A percentile compares a stretch with the other conserved stretches of the same genome.
phyloP scores from a whole-genome alignment of 2,329 filamentous ascomycete genomes.

The Aureobasidium vineae region DNA sequence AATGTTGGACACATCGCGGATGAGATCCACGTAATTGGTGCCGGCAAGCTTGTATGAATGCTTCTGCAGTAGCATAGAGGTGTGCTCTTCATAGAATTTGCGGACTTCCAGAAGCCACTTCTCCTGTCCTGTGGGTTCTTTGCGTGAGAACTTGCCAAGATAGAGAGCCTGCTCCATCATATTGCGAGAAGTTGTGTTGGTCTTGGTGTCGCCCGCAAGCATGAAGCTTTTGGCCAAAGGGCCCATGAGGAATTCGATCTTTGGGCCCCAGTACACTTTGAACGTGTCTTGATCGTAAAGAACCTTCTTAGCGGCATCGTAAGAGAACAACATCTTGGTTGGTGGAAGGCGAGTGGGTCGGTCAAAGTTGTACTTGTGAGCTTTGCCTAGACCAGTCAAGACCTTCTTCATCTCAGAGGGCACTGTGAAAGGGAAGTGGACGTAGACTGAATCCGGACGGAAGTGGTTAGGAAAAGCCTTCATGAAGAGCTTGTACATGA shows the following conservation, averaged over 20 bases:
- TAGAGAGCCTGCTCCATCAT: constrained; percentile 48
- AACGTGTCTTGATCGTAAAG: constrained; percentile 46
- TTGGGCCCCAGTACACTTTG: constrained; percentile 49
- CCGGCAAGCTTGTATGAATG: constrained; percentile 50
- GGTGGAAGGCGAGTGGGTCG: constrained; percentile 35
- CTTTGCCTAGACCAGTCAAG: constrained; percentile 43
- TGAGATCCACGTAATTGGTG: constrained; percentile 49
- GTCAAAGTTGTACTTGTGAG: constrained; percentile 44
- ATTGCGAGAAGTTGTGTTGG: constrained; percentile 45
- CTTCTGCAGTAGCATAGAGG: constrained; percentile 45
- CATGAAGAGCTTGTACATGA: constrained; percentile 54
- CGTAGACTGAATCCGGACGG: constrained; percentile 50
- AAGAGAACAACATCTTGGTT: constrained; percentile 47
- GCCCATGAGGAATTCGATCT: constrained; percentile 48
- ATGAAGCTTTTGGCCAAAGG: constrained; percentile 49
- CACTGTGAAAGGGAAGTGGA: constrained; percentile 51
- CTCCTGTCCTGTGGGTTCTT: constrained; percentile 37
- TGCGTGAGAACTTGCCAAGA: constrained; percentile 35
- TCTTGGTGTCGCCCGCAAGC: constrained; percentile 47
- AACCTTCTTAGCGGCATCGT: constrained; percentile 47
- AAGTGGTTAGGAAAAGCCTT: constrained; percentile 53
- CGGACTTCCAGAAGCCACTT: constrained; percentile 49
- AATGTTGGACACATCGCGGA: constrained; percentile 53
- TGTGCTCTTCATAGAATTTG: constrained; percentile 51
- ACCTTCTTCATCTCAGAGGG: constrained; percentile 50